Evolutionary conservation across 1,139 yeast genomes (phyloP), one percentile per base, ranked within the genome.

Genomic region (Debaryomycetaceae sp.): DNA sequence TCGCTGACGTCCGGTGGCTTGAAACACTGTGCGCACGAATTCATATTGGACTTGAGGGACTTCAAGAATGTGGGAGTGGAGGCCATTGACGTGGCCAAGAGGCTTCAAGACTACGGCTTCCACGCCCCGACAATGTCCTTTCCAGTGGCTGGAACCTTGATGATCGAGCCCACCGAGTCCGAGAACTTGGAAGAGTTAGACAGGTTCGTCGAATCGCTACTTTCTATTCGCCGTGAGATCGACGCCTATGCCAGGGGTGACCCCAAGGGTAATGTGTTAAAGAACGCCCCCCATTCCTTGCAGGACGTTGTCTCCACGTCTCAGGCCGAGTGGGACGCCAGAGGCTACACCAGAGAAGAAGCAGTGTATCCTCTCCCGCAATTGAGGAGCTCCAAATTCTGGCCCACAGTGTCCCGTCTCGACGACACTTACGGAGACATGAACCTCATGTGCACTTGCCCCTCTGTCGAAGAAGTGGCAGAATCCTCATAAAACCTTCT

Each of bases 121-220:
- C 99, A 93, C 66, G 97, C 97, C 0, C 99, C 99, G 54, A 93
- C 99, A 41, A 84, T 93, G 89, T 93, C 98, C 1, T 93, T 95
- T 87, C 99, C 99, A 22, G 96, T 93, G 43, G 91, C 97, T 9
- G 96, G 96, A 49, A 93, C 99, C 4, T 77, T 93, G 56, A 93
- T 93, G 99, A 84, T 93, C 53, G 99, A 93, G 70, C 99, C 99
- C 47, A 93, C 99, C 5, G 99, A 93, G 68, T 85, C 95, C 22
- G 99, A 93, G 70, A 83, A 89, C 60, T 70, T 86, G 59, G 87
- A 76, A 45, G 99, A 93, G 70, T 75, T 93, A 54, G 95, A 93
- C 67, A 79, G 97, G 58, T 93, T 93, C 67, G 83, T 90, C 49
- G 93, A 89, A 49, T 82, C 98, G 2, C 78, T 93, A 75, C 82